Conservation (phyloP, 208 protist species). For the Acanthamoeba comandoni region DNA sequence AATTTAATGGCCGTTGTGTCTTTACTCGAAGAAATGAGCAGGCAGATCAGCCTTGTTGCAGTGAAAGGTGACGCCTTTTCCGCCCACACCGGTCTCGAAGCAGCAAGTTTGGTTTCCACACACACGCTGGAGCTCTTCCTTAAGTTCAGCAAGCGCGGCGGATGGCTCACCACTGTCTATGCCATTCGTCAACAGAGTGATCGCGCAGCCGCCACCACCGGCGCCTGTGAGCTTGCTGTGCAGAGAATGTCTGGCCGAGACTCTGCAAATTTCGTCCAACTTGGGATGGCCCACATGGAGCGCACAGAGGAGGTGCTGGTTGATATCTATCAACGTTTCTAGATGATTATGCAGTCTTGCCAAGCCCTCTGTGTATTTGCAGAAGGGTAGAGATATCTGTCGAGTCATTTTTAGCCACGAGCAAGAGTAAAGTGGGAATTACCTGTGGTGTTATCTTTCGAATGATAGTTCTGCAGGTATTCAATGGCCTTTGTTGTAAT, state of each 20-base stretch:
- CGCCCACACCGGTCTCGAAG: constrained; percentile 49
- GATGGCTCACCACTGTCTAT: not conserved
- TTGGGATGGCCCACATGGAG: constrained; percentile 60
- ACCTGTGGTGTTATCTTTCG: too few species aligned
- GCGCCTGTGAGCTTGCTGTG: constrained; percentile 70
- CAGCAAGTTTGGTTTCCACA: not conserved
- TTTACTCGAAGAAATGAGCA: not conserved
- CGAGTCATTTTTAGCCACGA: not conserved
- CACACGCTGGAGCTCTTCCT: constrained; percentile 1
- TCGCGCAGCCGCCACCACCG: constrained; percentile 57
- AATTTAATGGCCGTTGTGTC: too few species aligned
- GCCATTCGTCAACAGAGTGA: constrained; percentile 51
- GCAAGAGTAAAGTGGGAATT: too few species aligned
- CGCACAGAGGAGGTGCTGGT: constrained; percentile 69
- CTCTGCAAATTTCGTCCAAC: constrained; percentile 29
- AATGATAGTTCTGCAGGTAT: not conserved
- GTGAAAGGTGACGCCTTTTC: constrained; percentile 48
- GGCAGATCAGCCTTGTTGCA: not conserved
- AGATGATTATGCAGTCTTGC: constrained; percentile 13
- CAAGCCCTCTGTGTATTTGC: not conserved
- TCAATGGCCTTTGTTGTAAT: constrained; percentile 13
- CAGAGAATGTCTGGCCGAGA: constrained; percentile 8
- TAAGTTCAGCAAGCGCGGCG: not conserved
- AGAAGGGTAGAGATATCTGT: not conserved
- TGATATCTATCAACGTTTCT: constrained; percentile 66